These are phyloP conservation scores for Backusella parvicylindrica DNA, from an alignment of 192 early-diverging fungal species.

Conservation along the genomic window DNA sequence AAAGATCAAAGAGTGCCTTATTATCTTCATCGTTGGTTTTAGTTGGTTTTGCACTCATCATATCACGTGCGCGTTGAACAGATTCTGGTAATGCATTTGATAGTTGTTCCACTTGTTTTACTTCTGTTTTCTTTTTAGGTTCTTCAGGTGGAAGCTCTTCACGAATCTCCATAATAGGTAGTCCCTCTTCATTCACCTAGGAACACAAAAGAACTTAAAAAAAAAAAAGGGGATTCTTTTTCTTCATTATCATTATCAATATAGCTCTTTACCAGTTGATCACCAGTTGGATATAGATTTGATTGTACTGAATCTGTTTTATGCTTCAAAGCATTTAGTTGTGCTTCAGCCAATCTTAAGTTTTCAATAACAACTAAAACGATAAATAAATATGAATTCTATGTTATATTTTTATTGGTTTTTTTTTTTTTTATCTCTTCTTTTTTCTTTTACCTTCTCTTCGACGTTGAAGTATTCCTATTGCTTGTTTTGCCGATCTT, in stretches of 20 bases:
- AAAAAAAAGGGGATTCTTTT: too few relatives aligned
- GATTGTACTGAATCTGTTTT: slow-evolving; percentile 6
- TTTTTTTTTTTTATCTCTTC: slow-evolving; percentile 44
- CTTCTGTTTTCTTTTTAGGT: background rate
- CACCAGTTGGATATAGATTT: slow-evolving; percentile 8
- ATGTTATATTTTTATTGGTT: background rate
- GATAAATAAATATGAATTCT: background rate
- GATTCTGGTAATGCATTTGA: background rate
- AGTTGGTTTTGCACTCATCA: background rate
- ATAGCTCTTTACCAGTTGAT: slow-evolving; percentile 4
- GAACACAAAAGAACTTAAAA: background rate
- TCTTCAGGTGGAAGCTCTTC: slow-evolving; percentile 42
- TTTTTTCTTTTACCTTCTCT: slow-evolving; percentile 54
- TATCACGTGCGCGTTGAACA: slow-evolving; percentile 11
- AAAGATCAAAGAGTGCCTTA: slow-evolving; percentile 48
- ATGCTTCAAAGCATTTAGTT: slow-evolving; percentile 42
- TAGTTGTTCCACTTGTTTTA: background rate
- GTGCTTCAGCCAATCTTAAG: slow-evolving; percentile 40
- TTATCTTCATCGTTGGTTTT: slow-evolving; percentile 54
- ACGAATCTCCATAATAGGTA: slow-evolving; percentile 72
- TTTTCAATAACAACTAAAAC: slow-evolving; percentile 46
- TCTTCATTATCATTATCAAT: background rate
- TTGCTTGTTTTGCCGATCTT: slow-evolving; percentile 69
- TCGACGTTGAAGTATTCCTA: slow-evolving; percentile 66
- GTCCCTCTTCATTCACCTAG: slow-evolving; percentile 74